These are phyloP conservation scores for Delonix regia DNA, from an alignment of 306 rosid genomes.

Conservation along the genomic window DNA sequence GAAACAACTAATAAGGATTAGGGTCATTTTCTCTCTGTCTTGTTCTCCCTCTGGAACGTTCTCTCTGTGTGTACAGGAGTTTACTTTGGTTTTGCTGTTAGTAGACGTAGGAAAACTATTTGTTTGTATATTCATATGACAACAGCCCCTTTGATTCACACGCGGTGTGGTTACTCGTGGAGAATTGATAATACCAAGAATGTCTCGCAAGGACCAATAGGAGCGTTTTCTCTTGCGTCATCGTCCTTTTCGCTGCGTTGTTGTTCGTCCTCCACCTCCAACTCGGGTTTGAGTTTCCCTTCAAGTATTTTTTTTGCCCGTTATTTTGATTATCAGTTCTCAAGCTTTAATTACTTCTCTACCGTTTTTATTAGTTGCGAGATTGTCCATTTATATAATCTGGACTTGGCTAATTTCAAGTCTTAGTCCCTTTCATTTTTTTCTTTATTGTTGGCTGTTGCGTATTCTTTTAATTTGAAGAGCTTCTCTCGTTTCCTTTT, in stretches of 20 bases:
- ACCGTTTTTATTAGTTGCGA: not conserved
- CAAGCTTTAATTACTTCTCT: slow-evolving; percentile 14
- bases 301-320: slow-evolving; percentile 26
- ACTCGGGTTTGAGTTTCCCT: slow-evolving; percentile 11
- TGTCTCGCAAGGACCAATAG: not conserved
- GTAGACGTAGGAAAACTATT: not conserved
- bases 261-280: slow-evolving; percentile 29
- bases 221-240: slow-evolving; percentile 14
- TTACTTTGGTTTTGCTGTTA: not conserved
- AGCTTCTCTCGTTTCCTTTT: not conserved
- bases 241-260: slow-evolving; percentile 30
- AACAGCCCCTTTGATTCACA: slow-evolving; percentile 14
- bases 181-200: slow-evolving; percentile 17
- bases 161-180: slow-evolving; percentile 23
- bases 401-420: not conserved
- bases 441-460: not conserved
- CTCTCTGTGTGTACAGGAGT: not conserved
- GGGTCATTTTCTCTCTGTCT: not conserved
- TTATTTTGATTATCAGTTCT: slow-evolving; percentile 5
- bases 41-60: not conserved
- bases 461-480: not conserved
- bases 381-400: not conserved
- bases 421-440: not conserved
- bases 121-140: slow-evolving; percentile 23
- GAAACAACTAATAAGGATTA: not conserved